Conservation (phyloP, 75 land plant genomes). For the Sequoiadendron giganteum region DNA sequence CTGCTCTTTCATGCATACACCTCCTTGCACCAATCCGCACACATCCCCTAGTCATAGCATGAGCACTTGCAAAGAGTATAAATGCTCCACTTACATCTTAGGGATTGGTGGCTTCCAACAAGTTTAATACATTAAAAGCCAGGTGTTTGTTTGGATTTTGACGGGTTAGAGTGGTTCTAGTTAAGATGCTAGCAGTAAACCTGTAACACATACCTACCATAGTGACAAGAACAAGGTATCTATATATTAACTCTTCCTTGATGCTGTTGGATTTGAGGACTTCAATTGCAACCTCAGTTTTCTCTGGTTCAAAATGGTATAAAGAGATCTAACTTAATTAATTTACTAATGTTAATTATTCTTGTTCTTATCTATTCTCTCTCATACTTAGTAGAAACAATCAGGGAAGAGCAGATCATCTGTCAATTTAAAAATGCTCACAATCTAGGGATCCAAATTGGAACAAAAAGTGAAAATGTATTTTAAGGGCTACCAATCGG, state of each 20-base stretch:
- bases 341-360: background rate
- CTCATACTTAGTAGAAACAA: background rate
- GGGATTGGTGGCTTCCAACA: too few species aligned
- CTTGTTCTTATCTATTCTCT: background rate
- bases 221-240: background rate
- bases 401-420: background rate
- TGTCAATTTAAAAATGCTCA: background rate
- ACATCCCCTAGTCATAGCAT: background rate
- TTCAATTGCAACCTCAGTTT: background rate
- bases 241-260: background rate
- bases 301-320: background rate
- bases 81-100: too few species aligned
- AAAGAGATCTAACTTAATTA: background rate
- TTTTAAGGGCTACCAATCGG: background rate
- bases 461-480: background rate
- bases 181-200: background rate
- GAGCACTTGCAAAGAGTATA: too few species aligned
- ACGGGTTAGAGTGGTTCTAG: background rate
- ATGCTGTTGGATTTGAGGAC: background rate
- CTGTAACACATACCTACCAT: background rate
- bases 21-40: background rate
- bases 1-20: background rate
- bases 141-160: background rate
- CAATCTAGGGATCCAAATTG: background rate
- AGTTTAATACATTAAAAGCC: background rate